Base-by-base conservation (phyloP, 2,329 filamentous ascomycete genomes). In the Botrytis aclada region DNA sequence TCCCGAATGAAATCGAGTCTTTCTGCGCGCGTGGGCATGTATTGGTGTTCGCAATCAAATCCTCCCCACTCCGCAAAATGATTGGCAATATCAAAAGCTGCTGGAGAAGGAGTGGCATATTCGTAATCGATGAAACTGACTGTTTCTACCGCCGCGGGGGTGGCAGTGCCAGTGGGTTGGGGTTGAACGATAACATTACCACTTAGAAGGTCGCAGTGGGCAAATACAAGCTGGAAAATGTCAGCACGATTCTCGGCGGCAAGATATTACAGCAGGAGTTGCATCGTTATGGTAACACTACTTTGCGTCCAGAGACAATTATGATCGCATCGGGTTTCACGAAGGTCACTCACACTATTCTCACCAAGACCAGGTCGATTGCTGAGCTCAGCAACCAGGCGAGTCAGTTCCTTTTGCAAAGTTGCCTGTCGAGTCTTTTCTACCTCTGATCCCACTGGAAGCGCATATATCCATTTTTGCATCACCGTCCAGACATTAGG, bases 21-120 rank as follows among this genome's bases (percentile, higher is more conserved):
- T 78, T 95, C 90, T 32, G 89, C 85, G 75, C 88, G 88, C 1
- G 93, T 96, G 8, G 96, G 96, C 72, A 98, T 87, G 77, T 92
- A 91, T 79, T 84, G 89, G 84, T 93, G 95, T 82, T 98, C 94
- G 85, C 96, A 99, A 79, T 97, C 94, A 80, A 98, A 98, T 73
- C 96, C 96, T 74, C 92, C 95, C 95, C 96, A 99, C 84, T 99
- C 96, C 65, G 96, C 94, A 81, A 99, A 97, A 85, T 99, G 96
- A 84, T 99, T 99, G 69, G 95, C 92, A 78, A 99, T 90, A 82
- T 99, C 96, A 83, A 99, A 99, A 2, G 95, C 95, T 6, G 95
- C 94, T 1, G 95, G 95, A 0, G 95, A 95, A 3, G 96, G 95
- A 7, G 94, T 96, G 22, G 95, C 94, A 83, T 99, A 99, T 83